Conservation (phyloP, 2,329 filamentous ascomycete species). For the Chrysoporthe austroafricana region DNA sequence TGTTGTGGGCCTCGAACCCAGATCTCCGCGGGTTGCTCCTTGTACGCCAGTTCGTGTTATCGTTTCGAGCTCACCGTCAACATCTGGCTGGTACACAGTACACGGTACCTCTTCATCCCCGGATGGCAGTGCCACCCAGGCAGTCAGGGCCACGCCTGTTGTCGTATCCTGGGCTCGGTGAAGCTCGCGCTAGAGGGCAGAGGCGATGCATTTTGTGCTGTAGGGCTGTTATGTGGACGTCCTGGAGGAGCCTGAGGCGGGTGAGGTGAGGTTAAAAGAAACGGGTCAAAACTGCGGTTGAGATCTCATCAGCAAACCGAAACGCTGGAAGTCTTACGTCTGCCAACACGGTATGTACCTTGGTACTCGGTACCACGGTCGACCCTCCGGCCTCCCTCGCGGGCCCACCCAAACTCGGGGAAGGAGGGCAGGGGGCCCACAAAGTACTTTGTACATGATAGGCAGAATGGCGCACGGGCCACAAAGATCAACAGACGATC, state of each 20-base stretch:
- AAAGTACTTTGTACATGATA: not conserved
- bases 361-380: not conserved
- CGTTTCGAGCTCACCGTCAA: not conserved
- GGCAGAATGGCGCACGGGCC: not conserved
- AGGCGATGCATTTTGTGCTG: no score
- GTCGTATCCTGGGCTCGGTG: no score
- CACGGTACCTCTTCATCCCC: no score
- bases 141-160: not conserved
- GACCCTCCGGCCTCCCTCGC: not conserved
- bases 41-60: not conserved
- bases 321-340: not conserved
- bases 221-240: no score
- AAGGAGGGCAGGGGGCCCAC: not conserved
- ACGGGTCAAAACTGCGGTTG: not conserved
- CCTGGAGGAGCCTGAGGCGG: not conserved
- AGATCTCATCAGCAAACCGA: not conserved
- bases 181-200: no score
- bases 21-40: not conserved
- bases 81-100: not conserved
- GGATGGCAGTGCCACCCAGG: not conserved
- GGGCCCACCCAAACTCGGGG: not conserved
- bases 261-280: not conserved
- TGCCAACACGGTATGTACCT: not conserved
- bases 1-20: not conserved
- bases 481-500: constrained; percentile 1